Conservation (phyloP, 805 yeast genomes). For the Danielia oregonensis region DNA sequence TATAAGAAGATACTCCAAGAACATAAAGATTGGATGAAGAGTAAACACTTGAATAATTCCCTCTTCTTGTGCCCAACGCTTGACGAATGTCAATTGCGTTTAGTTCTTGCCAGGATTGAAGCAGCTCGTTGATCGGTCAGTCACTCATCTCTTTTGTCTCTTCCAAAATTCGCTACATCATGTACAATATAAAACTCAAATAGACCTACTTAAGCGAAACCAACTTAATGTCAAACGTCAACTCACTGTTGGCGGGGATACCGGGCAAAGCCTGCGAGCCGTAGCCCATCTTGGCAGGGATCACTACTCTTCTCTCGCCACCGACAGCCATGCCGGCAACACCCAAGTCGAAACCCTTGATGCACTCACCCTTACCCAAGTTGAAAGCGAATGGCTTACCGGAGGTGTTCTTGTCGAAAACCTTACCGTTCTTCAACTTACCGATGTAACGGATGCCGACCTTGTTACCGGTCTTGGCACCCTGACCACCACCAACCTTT, state of each 20-base stretch:
- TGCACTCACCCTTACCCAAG: slow-evolving; percentile 96
- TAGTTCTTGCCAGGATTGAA: too few relatives aligned
- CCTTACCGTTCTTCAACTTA: slow-evolving; percentile 93
- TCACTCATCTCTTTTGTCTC: too few relatives aligned
- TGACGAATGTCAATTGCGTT: too few relatives aligned
- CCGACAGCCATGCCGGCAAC: slow-evolving; percentile 98
- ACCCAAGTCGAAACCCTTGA: slow-evolving; percentile 98
- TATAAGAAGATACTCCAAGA: too few relatives aligned
- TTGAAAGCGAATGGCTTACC: slow-evolving; percentile 94
- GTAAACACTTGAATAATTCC: too few relatives aligned
- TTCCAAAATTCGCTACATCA: too few relatives aligned
- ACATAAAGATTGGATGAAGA: too few relatives aligned
- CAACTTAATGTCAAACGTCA: slow-evolving; percentile 93
- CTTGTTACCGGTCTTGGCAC: slow-evolving; percentile 82
- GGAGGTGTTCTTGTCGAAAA: slow-evolving; percentile 92
- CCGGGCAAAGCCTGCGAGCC: slow-evolving; percentile 95
- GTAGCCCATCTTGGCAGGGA: slow-evolving; percentile 95
- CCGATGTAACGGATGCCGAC: slow-evolving; percentile 98
- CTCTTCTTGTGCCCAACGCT: too few relatives aligned
- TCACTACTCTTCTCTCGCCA: slow-evolving; percentile 96
- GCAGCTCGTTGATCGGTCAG: too few relatives aligned
- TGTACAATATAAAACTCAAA: too few relatives aligned
- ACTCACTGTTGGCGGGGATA: slow-evolving; percentile 94
- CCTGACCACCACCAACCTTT: slow-evolving; percentile 80
- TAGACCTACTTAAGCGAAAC: slow-evolving; percentile 71